Evolutionary conservation across 108 stramenopile genomes (phyloP), one percentile per base, ranked within the genome.

Genomic region (Bacterosira constricta): DNA sequence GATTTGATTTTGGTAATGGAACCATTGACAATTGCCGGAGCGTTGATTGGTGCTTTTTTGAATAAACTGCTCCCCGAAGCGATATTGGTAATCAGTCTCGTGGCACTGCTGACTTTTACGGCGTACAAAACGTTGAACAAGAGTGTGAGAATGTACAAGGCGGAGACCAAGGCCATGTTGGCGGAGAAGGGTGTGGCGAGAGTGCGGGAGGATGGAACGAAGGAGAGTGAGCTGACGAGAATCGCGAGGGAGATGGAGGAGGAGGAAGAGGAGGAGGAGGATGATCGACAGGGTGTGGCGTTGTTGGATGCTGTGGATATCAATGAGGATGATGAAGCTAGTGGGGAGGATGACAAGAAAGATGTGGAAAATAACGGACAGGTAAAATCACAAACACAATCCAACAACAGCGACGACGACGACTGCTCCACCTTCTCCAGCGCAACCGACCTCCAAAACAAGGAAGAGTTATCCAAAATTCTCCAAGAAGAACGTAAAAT

Each of bases 1-100:
- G 97, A 98, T 73, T 81, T 98, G 35, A 90, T 98, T 38, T 58
- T 98, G 11, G 89, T 97, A 32, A 97, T 98, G 96, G 96, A 98
- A 70, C 98, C 98, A 6, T 69, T 97, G 21, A 95, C 96, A 0
- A 89, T 97, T 55, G 92, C 87, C 0, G 98, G 98, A 0, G 96
- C 96, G 7, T 73, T 98, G 25, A 81, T 92, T 25, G 97, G 97
- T 10, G 88, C 93, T 12, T 86, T 95, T 26, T 60, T 96, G 34
- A 94, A 96, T 81, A 92, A 91, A 57, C 62, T 94, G 17, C 60
- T 97, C 15, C 85, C 92, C 6, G 96, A 93, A 47, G 88, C 80
- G 61, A 54, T 96, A 31, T 84, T 98, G 57, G 79, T 85, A n/a
- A 72, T 95, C 15, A 65, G 84, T 29, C 85, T 98, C 6, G 92